Conservation (phyloP, 148 eudicot genomes). For the Diospyros kaki region DNA sequence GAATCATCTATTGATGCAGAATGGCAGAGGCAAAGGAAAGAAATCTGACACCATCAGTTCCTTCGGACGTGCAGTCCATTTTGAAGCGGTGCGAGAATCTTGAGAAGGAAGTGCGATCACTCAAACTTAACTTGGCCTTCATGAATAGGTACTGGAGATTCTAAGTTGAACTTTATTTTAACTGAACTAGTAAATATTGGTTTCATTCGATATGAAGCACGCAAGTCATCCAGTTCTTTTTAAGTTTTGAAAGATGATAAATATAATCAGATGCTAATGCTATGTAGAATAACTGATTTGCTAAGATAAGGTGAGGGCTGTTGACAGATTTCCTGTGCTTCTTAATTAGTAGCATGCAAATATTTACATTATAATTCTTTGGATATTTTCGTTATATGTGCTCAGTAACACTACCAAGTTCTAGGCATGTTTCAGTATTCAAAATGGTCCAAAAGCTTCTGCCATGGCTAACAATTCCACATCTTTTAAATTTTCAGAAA, state of each 20-base stretch:
- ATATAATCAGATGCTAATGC: no score
- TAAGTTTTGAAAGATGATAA: no score
- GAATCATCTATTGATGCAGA: constrained; percentile 21
- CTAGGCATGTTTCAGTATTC: no score
- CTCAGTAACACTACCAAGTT: no score
- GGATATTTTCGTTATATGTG: no score
- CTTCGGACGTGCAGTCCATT: constrained; percentile 49
- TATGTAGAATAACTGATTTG: no score
- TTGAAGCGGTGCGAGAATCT: constrained; percentile 53
- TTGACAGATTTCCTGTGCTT: no score
- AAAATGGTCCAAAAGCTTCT: not conserved
- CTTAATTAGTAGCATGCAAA: no score
- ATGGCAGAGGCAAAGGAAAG: constrained; percentile 65
- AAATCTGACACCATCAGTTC: constrained; percentile 38
- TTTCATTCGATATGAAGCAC: no score
- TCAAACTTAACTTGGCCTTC: constrained; percentile 52
- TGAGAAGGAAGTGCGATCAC: constrained; percentile 61
- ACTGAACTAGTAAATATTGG: not conserved
- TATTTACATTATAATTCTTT: no score
- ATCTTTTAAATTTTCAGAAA: constrained; percentile 31
- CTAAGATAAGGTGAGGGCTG: no score
- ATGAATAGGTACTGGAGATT: constrained; percentile 40
- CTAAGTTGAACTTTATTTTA: not conserved
- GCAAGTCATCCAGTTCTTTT: not conserved
- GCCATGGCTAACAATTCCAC: not conserved